A percentile compares a stretch with the other conserved stretches of the same genome.
Evolutionary conservation across 306 rosid species (phyloP).

Genomic region (Acacia acuminata): DNA sequence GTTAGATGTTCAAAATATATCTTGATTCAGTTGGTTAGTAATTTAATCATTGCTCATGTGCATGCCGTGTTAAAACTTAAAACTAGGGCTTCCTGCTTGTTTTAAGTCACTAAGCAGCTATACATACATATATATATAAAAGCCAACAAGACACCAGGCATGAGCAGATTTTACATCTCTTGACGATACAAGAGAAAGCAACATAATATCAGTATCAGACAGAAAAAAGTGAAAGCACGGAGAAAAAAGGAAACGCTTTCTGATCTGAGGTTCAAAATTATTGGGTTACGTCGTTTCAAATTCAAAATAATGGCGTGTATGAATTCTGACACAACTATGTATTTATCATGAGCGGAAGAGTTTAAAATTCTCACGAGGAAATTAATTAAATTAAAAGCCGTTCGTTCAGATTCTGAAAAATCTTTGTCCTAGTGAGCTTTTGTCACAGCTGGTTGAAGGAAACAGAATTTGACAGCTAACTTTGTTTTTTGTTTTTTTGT

Average conservation of each 20-base stretch:
- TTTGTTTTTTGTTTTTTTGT: slow-evolving; percentile 40
- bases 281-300: slow-evolving; percentile 1
- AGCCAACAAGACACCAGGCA: not conserved
- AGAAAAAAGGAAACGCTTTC: slow-evolving; percentile 12
- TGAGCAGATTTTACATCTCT: slow-evolving; percentile 36
- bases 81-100: not conserved
- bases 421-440: slow-evolving; percentile 17
- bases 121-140: not conserved
- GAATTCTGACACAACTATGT: slow-evolving; percentile 19
- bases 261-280: not conserved
- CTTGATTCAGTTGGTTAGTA: not conserved
- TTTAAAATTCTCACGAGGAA: slow-evolving; percentile 1
- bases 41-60: not conserved
- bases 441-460: slow-evolving; percentile 26
- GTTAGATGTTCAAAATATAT: not conserved
- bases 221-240: slow-evolving; percentile 40
- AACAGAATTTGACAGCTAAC: slow-evolving; percentile 40
- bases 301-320: slow-evolving; percentile 39
- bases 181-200: slow-evolving; percentile 35
- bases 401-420: slow-evolving; percentile 22
- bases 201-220: not conserved
- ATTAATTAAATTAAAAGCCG: not conserved
- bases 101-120: no score
- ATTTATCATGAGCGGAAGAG: not conserved
- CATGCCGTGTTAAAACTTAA: not conserved